Conservation (phyloP, 176 grass and related monocot genomes). For the Tuctoria greenei region DNA sequence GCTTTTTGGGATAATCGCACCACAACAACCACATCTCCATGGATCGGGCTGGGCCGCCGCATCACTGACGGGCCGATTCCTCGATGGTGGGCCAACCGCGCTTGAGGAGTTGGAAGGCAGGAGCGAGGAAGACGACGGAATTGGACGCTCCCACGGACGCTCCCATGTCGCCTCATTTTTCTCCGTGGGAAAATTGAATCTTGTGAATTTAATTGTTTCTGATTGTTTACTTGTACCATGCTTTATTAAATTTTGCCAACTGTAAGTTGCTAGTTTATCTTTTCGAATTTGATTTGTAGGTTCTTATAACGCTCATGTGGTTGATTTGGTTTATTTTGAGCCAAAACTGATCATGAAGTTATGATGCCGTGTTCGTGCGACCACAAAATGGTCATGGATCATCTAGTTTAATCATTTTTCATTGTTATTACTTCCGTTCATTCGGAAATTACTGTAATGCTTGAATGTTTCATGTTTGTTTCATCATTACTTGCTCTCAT, state of each 20-base stretch:
- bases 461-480: not conserved
- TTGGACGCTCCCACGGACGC: too few species aligned
- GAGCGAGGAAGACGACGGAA: too few species aligned
- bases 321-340: not conserved
- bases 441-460: not conserved
- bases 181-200: too few species aligned
- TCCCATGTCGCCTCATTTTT: too few species aligned
- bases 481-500: not conserved
- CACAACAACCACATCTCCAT: too few species aligned
- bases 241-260: constrained; percentile 16
- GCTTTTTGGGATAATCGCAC: too few species aligned
- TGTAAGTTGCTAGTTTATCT: not conserved
- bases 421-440: not conserved
- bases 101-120: too few species aligned
- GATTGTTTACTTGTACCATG: constrained; percentile 10
- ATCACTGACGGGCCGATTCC: too few species aligned
- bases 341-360: constrained; percentile 20
- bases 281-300: not conserved
- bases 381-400: not conserved
- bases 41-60: too few species aligned
- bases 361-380: not conserved
- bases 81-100: too few species aligned
- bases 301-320: not conserved
- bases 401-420: constrained; percentile 9
- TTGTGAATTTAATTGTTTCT: constrained; percentile 2